Evolutionary conservation across 495 filamentous ascomycete genomes (phyloP).

Genomic region (Aspergillus mulundensis): DNA sequence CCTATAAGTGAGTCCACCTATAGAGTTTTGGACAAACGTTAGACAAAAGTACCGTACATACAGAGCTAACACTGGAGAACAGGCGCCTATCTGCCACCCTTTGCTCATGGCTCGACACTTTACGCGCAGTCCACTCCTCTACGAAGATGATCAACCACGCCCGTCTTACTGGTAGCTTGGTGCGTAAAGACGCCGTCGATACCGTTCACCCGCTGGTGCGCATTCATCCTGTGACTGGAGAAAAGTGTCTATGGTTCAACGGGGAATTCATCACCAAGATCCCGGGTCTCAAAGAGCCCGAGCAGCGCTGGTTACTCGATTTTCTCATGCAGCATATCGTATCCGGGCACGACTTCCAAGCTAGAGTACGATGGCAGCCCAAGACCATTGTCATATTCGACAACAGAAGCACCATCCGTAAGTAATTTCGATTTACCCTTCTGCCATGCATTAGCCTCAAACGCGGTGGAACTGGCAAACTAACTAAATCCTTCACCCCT

Average conservation of each 20-base stretch:
- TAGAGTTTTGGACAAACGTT: not conserved
- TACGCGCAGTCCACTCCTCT: slow-evolving; percentile 71
- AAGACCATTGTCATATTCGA: slow-evolving; percentile 89
- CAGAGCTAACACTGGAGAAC: slow-evolving; percentile 9
- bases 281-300: slow-evolving; percentile 62
- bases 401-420: slow-evolving; percentile 55
- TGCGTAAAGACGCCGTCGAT: slow-evolving; percentile 66
- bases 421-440: slow-evolving; percentile 20
- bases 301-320: slow-evolving; percentile 61
- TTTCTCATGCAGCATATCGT: slow-evolving; percentile 87
- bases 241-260: slow-evolving; percentile 77
- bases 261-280: slow-evolving; percentile 77
- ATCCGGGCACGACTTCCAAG: slow-evolving; percentile 81
- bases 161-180: slow-evolving; percentile 54
- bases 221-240: slow-evolving; percentile 70
- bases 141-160: slow-evolving; percentile 69
- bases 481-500: slow-evolving; percentile 14
- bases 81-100: slow-evolving; percentile 60
- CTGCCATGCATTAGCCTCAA: not conserved
- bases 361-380: slow-evolving; percentile 77
- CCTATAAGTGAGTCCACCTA: slow-evolving; percentile 53
- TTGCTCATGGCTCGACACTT: slow-evolving; percentile 66
- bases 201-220: slow-evolving; percentile 71
- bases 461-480: slow-evolving; percentile 1
- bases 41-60: not conserved